phyloP scores from a whole-genome alignment of 208 protist species.

The Plasmodiophora brassicae region DNA sequence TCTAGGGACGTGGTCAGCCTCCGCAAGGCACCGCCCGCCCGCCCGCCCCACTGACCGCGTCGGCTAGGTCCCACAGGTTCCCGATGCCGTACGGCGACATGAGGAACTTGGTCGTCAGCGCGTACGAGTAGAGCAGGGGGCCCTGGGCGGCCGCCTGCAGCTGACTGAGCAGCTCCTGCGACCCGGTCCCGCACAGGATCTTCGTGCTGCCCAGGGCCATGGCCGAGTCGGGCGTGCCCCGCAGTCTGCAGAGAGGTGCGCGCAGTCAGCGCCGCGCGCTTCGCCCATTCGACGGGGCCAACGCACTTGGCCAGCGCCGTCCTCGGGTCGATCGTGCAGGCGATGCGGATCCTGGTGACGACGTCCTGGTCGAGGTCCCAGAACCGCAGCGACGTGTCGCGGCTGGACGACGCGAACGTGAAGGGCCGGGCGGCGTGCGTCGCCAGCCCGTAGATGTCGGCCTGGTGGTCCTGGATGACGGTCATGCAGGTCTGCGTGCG shows the following conservation, averaged over 20 bases:
- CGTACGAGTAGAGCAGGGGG: too few species aligned
- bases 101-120: too few species aligned
- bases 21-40: too few species aligned
- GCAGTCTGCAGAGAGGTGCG: not conserved
- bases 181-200: not conserved
- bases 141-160: too few species aligned
- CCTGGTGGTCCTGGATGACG: constrained; percentile 71
- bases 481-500: constrained; percentile 65
- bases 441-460: constrained; percentile 71
- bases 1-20: too few species aligned
- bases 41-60: too few species aligned
- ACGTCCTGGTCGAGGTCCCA: constrained; percentile 68
- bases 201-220: not conserved
- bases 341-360: not conserved
- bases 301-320: not conserved
- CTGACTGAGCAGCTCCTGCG: too few species aligned
- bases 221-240: not conserved
- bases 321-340: not conserved
- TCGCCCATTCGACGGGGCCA: not conserved
- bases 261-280: not conserved
- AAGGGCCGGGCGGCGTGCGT: constrained; percentile 76
- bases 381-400: constrained; percentile 75
- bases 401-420: constrained; percentile 72
- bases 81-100: too few species aligned
- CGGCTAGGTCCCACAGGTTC: too few species aligned